Evolutionary conservation across 331 rosid genomes (phyloP).

Genomic region (Malus hybrid): DNA sequence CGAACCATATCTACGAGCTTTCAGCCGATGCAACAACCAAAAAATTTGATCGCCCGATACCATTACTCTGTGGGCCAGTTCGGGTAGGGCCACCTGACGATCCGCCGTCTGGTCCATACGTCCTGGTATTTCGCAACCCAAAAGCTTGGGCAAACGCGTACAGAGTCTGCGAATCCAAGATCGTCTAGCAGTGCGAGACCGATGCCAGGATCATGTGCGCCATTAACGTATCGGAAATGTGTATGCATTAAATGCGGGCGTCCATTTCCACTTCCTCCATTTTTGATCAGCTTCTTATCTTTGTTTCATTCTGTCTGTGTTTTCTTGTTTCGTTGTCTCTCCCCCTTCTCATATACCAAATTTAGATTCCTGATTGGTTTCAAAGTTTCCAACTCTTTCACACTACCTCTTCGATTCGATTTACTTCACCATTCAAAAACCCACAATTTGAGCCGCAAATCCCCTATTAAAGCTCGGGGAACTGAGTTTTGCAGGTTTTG

Average conservation of each 20-base stretch:
- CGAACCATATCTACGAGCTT: no score
- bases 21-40: no score
- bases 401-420: background rate
- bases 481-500: background rate
- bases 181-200: no score
- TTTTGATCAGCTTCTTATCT: background rate
- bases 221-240: no score
- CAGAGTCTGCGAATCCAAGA: no score
- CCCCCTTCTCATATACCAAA: background rate
- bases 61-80: no score
- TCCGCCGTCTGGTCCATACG: no score
- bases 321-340: background rate
- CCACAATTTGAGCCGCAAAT: background rate
- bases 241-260: slow-evolving; percentile 22
- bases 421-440: background rate
- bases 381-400: background rate
- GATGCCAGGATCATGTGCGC: no score
- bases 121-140: no score
- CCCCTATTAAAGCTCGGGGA: background rate
- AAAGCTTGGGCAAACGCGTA: no score
- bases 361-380: background rate
- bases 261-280: background rate
- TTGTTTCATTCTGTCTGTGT: slow-evolving; percentile 2
- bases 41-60: no score
- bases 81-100: no score